Conservation (phyloP, 2,329 filamentous ascomycete species). For the Apiospora arundinis region DNA sequence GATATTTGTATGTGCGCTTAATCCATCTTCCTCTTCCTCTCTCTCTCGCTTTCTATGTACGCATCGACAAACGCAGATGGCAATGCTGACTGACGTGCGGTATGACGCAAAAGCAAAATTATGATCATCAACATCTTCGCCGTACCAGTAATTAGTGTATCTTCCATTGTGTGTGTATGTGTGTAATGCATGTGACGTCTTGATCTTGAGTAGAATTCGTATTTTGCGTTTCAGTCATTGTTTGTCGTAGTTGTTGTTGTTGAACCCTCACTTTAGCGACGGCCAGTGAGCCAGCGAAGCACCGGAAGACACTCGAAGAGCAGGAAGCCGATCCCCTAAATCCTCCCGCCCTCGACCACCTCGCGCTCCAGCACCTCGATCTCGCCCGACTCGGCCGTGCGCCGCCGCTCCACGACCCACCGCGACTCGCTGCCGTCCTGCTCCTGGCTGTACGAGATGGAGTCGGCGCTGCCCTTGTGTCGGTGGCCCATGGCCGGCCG, state of each 20-base stretch:
- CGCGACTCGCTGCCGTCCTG: slow-evolving; percentile 62
- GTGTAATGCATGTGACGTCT: neutral
- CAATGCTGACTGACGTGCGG: neutral
- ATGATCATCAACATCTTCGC: neutral
- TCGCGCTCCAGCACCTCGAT: slow-evolving; percentile 70
- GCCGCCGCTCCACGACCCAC: slow-evolving; percentile 73
- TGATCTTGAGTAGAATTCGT: neutral
- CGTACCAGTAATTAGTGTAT: neutral
- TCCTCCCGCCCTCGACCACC: slow-evolving; percentile 63
- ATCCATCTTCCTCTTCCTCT: neutral
- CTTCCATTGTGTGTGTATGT: neutral
- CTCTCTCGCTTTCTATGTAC: neutral
- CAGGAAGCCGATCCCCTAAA: neutral
- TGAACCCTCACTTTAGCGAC: no score
- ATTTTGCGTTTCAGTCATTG: neutral
- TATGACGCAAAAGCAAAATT: neutral
- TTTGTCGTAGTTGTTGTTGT: neutral
- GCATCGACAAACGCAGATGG: neutral
- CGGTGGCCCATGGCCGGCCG: slow-evolving; percentile 44
- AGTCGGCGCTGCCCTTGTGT: slow-evolving; percentile 64
- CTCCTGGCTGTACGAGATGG: slow-evolving; percentile 72
- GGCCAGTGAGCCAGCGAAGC: neutral
- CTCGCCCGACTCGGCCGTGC: slow-evolving; percentile 70
- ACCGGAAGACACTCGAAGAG: neutral
- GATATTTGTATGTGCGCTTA: neutral